Evolutionary conservation across 2,329 filamentous ascomycete species (phyloP).

Genomic region (Claviceps sp.): DNA sequence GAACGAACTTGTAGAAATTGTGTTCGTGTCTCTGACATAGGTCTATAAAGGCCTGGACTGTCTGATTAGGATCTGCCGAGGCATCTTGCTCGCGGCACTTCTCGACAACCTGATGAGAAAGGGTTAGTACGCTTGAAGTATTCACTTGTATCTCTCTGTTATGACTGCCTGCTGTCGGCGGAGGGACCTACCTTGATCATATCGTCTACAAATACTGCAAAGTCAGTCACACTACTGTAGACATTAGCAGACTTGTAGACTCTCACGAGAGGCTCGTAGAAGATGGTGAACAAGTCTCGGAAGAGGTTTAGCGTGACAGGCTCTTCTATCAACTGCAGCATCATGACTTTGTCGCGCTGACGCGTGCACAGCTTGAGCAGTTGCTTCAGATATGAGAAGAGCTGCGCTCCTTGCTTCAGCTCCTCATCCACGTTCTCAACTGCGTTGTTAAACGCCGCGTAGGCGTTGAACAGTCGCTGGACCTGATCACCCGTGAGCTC

Average conservation of each 20-base stretch:
- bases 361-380: slow-evolving; percentile 82
- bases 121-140: not conserved
- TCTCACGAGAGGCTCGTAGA: slow-evolving; percentile 91
- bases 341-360: slow-evolving; percentile 92
- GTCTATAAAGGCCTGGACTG: slow-evolving; percentile 95
- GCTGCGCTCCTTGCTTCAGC: slow-evolving; percentile 74
- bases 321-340: slow-evolving; percentile 90
- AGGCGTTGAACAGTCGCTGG: slow-evolving; percentile 80
- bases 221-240: slow-evolving; percentile 94
- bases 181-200: slow-evolving; percentile 54
- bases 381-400: slow-evolving; percentile 92
- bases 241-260: slow-evolving; percentile 99
- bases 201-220: slow-evolving; percentile 84
- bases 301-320: slow-evolving; percentile 94
- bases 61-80: slow-evolving; percentile 92
- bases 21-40: slow-evolving; percentile 88
- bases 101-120: slow-evolving; percentile 41
- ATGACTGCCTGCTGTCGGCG: too few species aligned
- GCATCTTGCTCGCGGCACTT: slow-evolving; percentile 62
- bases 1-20: slow-evolving; percentile 97
- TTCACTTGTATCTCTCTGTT: too few species aligned
- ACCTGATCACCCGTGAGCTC: slow-evolving; percentile 58
- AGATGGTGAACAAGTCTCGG: slow-evolving; percentile 93
- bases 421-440: slow-evolving; percentile 85
- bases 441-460: slow-evolving; percentile 89